A percentile compares a stretch with the other conserved stretches of the same genome.
These are phyloP conservation scores for Diaporthe caulivora DNA, from an alignment of 2,329 filamentous ascomycete species.

Conservation along the genomic window DNA sequence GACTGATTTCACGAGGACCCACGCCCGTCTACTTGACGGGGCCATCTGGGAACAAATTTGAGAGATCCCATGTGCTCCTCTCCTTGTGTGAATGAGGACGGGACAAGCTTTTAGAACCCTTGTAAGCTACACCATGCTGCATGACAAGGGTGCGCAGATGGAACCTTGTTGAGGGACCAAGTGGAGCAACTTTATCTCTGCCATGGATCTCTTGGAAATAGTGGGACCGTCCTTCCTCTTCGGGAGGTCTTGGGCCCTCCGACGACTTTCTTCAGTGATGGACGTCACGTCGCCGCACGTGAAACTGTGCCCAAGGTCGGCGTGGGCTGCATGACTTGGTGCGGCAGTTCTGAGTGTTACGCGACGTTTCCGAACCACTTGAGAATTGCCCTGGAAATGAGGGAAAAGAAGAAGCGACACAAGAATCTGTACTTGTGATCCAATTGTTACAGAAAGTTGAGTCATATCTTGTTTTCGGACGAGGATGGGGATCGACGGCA, in stretches of 20 bases:
- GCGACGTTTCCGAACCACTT: background rate
- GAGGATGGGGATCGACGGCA: background rate
- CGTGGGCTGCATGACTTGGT: background rate
- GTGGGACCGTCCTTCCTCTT: background rate
- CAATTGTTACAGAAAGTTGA: too few relatives aligned
- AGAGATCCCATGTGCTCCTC: too few relatives aligned
- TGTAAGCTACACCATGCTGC: background rate
- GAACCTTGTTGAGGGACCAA: background rate
- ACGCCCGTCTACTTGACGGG: too few relatives aligned
- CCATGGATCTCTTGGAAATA: background rate
- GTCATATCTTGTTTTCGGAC: background rate
- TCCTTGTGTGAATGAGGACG: too few relatives aligned
- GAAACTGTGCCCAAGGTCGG: too few relatives aligned
- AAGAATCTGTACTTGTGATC: too few relatives aligned
- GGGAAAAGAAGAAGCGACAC: background rate
- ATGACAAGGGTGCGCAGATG: background rate
- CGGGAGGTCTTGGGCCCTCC: background rate
- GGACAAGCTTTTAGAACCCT: background rate
- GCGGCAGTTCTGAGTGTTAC: background rate
- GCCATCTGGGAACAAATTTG: too few relatives aligned
- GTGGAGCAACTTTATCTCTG: slow-evolving; percentile 21
- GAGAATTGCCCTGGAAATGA: too few relatives aligned
- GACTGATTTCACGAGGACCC: background rate
- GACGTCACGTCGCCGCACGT: background rate
- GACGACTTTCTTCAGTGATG: background rate